Conservation (phyloP, 495 filamentous ascomycete species). For the Neurospora sp. region DNA sequence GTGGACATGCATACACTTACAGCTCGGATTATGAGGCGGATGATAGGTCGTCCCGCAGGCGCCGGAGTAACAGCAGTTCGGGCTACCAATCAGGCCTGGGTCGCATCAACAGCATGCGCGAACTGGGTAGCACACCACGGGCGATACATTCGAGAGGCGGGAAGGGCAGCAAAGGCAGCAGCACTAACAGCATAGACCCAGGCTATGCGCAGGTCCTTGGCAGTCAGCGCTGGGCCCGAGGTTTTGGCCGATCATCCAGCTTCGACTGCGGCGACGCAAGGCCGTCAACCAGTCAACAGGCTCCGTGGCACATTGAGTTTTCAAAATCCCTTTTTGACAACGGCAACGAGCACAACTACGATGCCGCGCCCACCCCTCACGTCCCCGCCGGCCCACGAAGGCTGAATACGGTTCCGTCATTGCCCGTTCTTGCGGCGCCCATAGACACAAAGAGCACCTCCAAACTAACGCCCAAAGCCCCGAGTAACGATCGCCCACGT, state of each 20-base stretch:
- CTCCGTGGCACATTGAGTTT: conserved; percentile 36
- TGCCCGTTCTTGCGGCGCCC: conserved; percentile 36
- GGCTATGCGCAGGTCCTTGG: conserved; percentile 45
- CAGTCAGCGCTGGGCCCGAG: conserved; percentile 47
- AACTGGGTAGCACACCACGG: conserved; percentile 25
- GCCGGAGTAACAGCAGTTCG: conserved; percentile 76
- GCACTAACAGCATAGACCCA: conserved; percentile 58
- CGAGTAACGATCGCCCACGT: conserved; percentile 43
- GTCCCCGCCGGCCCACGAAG: conserved; percentile 70
- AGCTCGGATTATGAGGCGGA: conserved; percentile 62
- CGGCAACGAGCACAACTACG: conserved; percentile 45
- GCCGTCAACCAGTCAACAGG: conserved; percentile 20
- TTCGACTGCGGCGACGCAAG: conserved; percentile 54
- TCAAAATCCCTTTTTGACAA: conserved; percentile 28
- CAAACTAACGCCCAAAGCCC: conserved; percentile 16
- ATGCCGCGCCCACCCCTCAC: conserved; percentile 83
- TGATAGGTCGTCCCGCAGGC: conserved; percentile 52
- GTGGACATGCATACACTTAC: conserved; percentile 63
- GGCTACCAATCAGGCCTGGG: conserved; percentile 52
- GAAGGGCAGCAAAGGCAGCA: conserved; percentile 65
- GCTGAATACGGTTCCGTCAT: conserved; percentile 31
- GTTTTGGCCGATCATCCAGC: conserved; percentile 59
- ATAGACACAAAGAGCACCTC: conserved; percentile 24
- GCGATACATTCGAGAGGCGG: conserved; percentile 39
- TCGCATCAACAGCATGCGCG: conserved; percentile 53